Percentiles rank a stretch among this genome's conserved stretches.
phyloP scores from a whole-genome alignment of 2,329 filamentous ascomycete genomes.

The Xylariaceae sp. region DNA sequence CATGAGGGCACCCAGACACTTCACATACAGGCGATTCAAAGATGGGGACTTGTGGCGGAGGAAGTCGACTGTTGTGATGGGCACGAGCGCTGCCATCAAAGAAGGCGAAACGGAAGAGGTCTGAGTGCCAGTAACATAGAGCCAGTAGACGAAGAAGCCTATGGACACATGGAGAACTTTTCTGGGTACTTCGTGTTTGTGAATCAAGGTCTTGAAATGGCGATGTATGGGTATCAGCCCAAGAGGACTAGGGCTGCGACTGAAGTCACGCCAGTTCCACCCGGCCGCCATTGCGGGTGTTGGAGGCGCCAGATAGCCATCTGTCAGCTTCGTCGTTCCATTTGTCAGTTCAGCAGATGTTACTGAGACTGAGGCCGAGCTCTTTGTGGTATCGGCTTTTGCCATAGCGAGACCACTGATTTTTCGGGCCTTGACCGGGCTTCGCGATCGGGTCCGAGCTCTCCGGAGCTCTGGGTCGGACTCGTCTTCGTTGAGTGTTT shows the following conservation, averaged over 20 bases:
- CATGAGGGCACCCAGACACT: conserved; percentile 83
- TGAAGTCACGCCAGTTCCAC: conserved; percentile 83
- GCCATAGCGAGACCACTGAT: conserved; percentile 50
- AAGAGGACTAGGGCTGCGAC: conserved; percentile 84
- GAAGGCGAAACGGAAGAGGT: conserved; percentile 75
- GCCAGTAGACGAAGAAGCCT: conserved; percentile 84
- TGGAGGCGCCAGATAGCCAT: conserved; percentile 70
- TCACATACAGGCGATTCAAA: conserved; percentile 86
- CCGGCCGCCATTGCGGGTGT: conserved; percentile 40
- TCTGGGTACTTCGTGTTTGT: conserved; percentile 94
- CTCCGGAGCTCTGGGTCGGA: conserved; percentile 52
- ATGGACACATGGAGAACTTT: conserved; percentile 94
- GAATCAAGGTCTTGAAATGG: conserved; percentile 86
- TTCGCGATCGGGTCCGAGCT: conserved; percentile 68
- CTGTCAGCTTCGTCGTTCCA: conserved; percentile 35
- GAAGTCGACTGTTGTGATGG: conserved; percentile 77
- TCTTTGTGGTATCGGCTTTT: conserved; percentile 37
- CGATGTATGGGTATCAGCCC: conserved; percentile 93
- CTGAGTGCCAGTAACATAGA: conserved; percentile 79
- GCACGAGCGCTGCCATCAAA: conserved; percentile 74
- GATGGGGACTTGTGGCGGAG: conserved; percentile 76
- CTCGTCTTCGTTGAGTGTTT: conserved; percentile 52
- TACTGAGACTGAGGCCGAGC: too few relatives aligned
- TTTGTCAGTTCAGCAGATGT: conserved; percentile 20
- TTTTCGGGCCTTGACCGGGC: conserved; percentile 54